Percentiles rank a stretch among this genome's conserved stretches.
phyloP scores from a whole-genome alignment of 495 filamentous ascomycete species.

The Tetracladium setigerum region DNA sequence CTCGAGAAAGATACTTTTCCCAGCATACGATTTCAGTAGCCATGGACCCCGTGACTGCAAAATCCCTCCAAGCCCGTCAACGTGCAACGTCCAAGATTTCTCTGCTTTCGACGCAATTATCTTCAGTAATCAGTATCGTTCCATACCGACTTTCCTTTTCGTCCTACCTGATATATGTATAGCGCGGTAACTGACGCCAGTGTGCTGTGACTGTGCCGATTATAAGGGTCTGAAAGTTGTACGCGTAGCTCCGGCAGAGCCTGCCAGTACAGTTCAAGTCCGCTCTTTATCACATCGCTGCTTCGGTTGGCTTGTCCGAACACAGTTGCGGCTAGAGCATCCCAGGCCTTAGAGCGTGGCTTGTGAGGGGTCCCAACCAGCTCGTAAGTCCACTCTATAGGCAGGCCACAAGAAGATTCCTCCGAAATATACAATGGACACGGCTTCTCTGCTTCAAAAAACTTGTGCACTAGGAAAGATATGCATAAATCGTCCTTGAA shows the following conservation, averaged over 20 bases:
- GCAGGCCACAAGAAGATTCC: background rate
- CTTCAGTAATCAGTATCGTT: background rate
- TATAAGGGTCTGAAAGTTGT: background rate
- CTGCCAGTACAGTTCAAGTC: background rate
- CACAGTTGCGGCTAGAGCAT: slow-evolving; percentile 1
- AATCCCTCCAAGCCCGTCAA: background rate
- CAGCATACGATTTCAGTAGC: background rate
- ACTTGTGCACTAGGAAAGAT: background rate
- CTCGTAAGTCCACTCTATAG: background rate
- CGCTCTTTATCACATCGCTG: background rate
- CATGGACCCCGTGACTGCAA: slow-evolving; percentile 1
- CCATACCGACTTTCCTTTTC: background rate
- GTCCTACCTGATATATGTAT: slow-evolving; percentile 2
- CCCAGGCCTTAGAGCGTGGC: slow-evolving; percentile 4
- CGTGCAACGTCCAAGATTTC: background rate
- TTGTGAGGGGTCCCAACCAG: background rate
- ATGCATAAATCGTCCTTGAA: slow-evolving; percentile 3
- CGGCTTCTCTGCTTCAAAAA: background rate
- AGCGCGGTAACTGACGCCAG: slow-evolving; percentile 1
- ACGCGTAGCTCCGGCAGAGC: background rate
- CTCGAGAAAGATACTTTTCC: slow-evolving; percentile 4
- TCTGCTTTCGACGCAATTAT: background rate
- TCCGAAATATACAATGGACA: background rate
- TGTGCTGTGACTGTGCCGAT: background rate
- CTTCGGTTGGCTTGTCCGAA: background rate